Base-by-base conservation (phyloP, 257 asterid species). In the Nicotiana otophora region DNA sequence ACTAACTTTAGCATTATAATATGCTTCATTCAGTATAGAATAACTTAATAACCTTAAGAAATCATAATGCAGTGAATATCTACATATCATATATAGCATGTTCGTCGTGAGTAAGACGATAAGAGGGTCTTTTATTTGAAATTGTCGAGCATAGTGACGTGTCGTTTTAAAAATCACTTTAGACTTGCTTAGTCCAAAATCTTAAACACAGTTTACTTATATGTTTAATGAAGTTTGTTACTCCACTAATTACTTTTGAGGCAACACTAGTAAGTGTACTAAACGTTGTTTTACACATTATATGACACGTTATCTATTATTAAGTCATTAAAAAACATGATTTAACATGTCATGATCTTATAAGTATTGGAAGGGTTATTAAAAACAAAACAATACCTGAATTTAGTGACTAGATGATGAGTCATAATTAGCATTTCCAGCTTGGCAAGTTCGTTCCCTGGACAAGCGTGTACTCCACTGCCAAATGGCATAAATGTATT, bases 381-480 rank as follows among this genome's bases (percentile, higher is more conserved):
- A 14, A 7, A 51, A 4, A 31, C 12, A 12, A 28, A 39, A n/a
- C 5, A 26, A 9, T 85, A 91, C 99, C 98, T 92, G 89, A 91
- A 91, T 5, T 85, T 90, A 81, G 96, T 84, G 82, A 91, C 83
- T 11, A 95, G 89, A 84, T 95, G 97, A 86, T 95, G 97, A 30
- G 89, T 89, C 89, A 95, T 82, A 26, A 93, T 85, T 75, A 93
- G 89, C 87, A 95, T 91, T 88, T 93, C 97, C 39, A 93, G 88
- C 91, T 95, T 95, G 23, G 98, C 97, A 54, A 93, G 95, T 82
- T 93, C 95, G 67, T 93, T 93, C 31, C 99, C 99, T 4, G 99
- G 99, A 61, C 99, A 95, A 30, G 97, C 92, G 78, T 95, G 99
- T 5, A 85, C 91, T 82, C 99, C 99, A 58, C 90, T 91, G 63